phyloP scores from a whole-genome alignment of 208 protist species.

The Trypanosoma vivax region DNA sequence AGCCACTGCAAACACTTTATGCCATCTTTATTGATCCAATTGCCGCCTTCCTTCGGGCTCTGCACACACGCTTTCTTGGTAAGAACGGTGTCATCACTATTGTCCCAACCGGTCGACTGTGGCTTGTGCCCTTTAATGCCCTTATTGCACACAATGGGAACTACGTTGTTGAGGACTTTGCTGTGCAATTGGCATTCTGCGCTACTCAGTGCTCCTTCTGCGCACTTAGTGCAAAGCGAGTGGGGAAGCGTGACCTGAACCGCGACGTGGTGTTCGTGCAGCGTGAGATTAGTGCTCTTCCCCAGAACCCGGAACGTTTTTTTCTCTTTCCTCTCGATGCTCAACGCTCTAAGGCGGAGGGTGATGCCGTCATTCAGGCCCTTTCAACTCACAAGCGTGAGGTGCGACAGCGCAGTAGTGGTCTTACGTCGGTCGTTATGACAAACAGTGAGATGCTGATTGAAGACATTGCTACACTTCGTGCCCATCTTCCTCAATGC shows the following conservation, averaged over 20 bases:
- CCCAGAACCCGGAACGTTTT: slow-evolving; percentile 12
- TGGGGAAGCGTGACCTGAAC: slow-evolving; percentile 49
- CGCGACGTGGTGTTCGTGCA: slow-evolving; percentile 64
- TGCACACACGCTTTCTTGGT: slow-evolving; percentile 46
- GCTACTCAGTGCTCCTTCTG: slow-evolving; percentile 73
- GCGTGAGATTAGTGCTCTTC: slow-evolving; percentile 25
- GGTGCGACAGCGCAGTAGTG: slow-evolving; percentile 14
- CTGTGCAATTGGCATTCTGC: slow-evolving; percentile 77
- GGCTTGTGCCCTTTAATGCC: slow-evolving; percentile 84
- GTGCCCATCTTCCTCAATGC: slow-evolving; percentile 28
- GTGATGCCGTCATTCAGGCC: slow-evolving; percentile 32
- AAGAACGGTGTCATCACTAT: slow-evolving; percentile 70
- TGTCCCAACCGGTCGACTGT: slow-evolving; percentile 68
- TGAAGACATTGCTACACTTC: slow-evolving; percentile 44
- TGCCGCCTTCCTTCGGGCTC: slow-evolving; percentile 66
- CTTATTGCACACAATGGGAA: slow-evolving; percentile 62
- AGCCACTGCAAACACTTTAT: slow-evolving; percentile 79
- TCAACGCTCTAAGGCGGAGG: slow-evolving; percentile 57
- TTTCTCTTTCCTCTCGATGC: slow-evolving; percentile 55
- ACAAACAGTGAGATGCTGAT: slow-evolving; percentile 38
- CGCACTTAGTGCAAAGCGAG: slow-evolving; percentile 47
- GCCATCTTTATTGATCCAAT: slow-evolving; percentile 78
- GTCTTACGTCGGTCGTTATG: slow-evolving; percentile 12
- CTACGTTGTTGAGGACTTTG: slow-evolving; percentile 78
- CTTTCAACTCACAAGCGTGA: slow-evolving; percentile 23